Percentiles rank a stretch among this genome's conserved stretches.
phyloP scores from a whole-genome alignment of 305 asterid species.

The Fraxinus sp. region DNA sequence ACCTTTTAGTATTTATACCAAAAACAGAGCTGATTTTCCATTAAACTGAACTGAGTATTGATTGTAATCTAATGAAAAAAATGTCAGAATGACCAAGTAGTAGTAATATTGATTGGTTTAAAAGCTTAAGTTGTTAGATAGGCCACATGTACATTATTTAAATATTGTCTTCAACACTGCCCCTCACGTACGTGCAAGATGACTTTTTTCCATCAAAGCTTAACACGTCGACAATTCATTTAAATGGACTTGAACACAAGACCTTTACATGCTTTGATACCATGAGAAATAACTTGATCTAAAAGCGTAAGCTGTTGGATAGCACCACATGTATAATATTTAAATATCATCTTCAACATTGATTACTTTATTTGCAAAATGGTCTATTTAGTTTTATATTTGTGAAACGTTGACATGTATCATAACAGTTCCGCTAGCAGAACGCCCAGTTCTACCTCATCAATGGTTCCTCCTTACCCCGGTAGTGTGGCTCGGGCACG shows the following conservation, averaged over 20 bases:
- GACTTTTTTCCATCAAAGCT: not conserved
- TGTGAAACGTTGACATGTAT: conserved; percentile 1
- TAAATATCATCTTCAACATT: not conserved
- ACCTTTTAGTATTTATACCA: not conserved
- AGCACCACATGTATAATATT: not conserved
- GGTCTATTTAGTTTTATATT: not conserved
- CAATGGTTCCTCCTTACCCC: conserved; percentile 55
- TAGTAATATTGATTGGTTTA: not conserved
- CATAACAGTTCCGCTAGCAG: conserved; percentile 57
- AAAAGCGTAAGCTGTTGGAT: not conserved
- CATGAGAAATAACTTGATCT: not conserved
- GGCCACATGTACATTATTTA: not conserved
- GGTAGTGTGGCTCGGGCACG: conserved; percentile 54
- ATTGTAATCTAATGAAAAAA: not conserved
- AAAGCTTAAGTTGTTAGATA: not conserved
- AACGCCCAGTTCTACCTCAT: conserved; percentile 60
- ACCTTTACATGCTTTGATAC: not conserved
- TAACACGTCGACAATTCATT: not conserved
- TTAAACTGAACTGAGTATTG: not conserved
- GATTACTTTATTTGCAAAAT: not conserved
- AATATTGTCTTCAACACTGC: not conserved
- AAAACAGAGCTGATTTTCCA: not conserved
- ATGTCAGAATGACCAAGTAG: not conserved
- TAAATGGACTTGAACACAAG: not conserved
- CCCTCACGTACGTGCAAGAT: not conserved